A percentile compares a stretch with the other conserved stretches of the same genome.
These are phyloP conservation scores for Penicillium hesseltinei DNA, from an alignment of 2,329 filamentous ascomycete genomes.

Conservation along the genomic window DNA sequence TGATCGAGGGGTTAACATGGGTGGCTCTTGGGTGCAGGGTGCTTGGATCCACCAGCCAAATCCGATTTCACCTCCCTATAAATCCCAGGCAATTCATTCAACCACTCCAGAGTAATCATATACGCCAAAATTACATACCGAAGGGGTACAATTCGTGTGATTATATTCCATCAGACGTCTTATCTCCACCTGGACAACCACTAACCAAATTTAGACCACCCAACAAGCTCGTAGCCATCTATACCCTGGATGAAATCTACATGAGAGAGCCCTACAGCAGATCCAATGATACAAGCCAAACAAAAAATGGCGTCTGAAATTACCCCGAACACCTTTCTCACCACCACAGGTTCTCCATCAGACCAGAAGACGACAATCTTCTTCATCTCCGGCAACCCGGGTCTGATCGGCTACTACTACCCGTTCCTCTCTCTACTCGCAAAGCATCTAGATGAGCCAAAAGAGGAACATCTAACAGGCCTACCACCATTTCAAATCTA, in stretches of 20 bases:
- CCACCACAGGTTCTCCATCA: slow-evolving; percentile 20
- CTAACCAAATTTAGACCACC: neutral
- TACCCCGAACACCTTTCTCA: slow-evolving; percentile 33
- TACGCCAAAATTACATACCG: neutral
- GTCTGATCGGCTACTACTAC: slow-evolving; percentile 51
- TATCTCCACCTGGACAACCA: neutral
- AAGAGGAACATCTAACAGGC: neutral
- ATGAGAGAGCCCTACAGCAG: neutral
- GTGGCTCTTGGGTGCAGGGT: neutral
- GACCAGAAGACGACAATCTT: slow-evolving; percentile 34
- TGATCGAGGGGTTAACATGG: neutral
- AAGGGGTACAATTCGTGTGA: neutral
- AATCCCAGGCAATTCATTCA: neutral
- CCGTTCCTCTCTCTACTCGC: slow-evolving; percentile 42
- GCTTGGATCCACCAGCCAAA: slow-evolving; percentile 13
- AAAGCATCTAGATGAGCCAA: slow-evolving; percentile 17
- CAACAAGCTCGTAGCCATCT: neutral
- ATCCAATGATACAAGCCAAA: neutral
- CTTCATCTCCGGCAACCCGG: slow-evolving; percentile 53
- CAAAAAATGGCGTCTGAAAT: slow-evolving; percentile 26
- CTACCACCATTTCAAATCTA: slow-evolving; percentile 28
- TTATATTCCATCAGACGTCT: neutral
- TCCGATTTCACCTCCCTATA: slow-evolving; percentile 1
- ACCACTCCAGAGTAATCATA: neutral
- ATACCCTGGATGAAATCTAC: slow-evolving; percentile 2